phyloP scores from a whole-genome alignment of 2,329 filamentous ascomycete genomes.

The Fusarium sororula region DNA sequence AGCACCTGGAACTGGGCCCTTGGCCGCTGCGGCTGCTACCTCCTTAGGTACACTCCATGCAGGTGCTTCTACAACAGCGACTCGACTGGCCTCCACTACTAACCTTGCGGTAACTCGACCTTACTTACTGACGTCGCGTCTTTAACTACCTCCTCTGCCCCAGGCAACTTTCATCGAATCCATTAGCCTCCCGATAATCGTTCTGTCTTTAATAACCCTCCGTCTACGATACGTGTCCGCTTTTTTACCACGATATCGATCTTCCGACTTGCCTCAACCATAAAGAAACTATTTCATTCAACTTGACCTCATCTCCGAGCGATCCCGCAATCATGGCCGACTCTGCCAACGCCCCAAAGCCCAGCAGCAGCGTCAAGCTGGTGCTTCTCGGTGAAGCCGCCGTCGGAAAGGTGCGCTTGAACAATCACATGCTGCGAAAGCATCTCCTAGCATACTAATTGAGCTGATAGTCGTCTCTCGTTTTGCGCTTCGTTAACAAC shows the following conservation, averaged over 20 bases:
- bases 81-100: background rate
- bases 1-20: conserved; percentile 13
- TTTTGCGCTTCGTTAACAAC: conserved; percentile 98
- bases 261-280: background rate
- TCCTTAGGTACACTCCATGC: background rate
- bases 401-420: conserved; percentile 85
- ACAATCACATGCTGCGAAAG: background rate
- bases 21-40: conserved; percentile 14
- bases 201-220: background rate
- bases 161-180: conserved; percentile 29
- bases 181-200: background rate
- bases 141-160: conserved; percentile 27
- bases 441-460: conserved; percentile 30
- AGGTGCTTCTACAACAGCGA: background rate
- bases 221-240: conserved; percentile 9
- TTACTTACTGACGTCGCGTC: conserved; percentile 30
- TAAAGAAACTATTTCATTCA: background rate
- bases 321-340: conserved; percentile 50
- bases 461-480: conserved; percentile 82
- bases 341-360: conserved; percentile 77
- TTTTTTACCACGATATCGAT: background rate
- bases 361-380: conserved; percentile 99
- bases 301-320: conserved; percentile 27
- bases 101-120: conserved; percentile 3
- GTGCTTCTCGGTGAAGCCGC: conserved; percentile 97